phyloP scores from a whole-genome alignment of 208 protist species.

The Leishmania gerbilli region DNA sequence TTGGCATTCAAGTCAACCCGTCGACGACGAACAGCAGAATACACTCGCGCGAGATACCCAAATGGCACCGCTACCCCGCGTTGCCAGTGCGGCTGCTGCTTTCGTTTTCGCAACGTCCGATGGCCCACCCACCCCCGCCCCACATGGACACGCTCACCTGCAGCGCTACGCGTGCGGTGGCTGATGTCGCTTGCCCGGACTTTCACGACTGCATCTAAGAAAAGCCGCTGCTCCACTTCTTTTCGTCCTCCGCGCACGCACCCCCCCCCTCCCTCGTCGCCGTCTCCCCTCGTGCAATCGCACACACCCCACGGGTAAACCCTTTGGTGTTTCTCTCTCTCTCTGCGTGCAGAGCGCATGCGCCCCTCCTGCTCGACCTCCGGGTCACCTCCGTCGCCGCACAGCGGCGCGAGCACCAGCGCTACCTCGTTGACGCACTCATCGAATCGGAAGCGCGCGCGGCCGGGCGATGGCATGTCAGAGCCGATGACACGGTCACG shows the following conservation, averaged over 20 bases:
- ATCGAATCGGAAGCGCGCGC: background rate
- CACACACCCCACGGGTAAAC: background rate
- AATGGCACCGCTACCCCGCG: background rate
- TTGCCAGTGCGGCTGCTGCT: background rate
- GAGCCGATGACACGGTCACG: background rate
- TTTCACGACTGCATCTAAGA: background rate
- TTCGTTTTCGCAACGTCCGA: background rate
- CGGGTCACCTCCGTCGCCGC: background rate
- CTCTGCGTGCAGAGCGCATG: background rate
- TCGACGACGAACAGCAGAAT: background rate
- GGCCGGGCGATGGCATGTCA: background rate
- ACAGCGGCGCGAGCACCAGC: background rate
- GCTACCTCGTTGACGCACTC: background rate
- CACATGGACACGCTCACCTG: background rate
- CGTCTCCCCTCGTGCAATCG: background rate
- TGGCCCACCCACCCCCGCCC: background rate
- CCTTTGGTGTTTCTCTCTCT: background rate
- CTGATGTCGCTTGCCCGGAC: background rate
- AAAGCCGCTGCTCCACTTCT: background rate
- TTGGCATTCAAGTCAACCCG: background rate
- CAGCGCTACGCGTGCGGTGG: background rate
- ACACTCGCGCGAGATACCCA: background rate
- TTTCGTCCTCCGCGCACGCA: background rate
- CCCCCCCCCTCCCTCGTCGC: background rate
- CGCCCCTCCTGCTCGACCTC: background rate